Conservation (phyloP, 805 yeast species). For the Saccharomycopsis sp. region DNA sequence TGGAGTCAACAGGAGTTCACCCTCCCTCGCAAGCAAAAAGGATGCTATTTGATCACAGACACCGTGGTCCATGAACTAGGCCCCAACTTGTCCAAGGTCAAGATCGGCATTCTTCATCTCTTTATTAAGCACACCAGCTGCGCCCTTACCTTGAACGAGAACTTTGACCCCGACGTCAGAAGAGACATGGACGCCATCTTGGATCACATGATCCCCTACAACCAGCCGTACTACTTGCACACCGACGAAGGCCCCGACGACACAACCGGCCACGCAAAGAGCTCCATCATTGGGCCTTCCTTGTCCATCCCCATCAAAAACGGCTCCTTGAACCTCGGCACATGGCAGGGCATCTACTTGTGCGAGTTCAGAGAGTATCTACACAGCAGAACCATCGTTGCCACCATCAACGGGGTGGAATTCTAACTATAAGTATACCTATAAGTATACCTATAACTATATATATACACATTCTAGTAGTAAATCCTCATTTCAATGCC, state of each 20-base stretch:
- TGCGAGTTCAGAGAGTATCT: conserved; percentile 60
- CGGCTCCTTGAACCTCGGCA: conserved; percentile 62
- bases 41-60: conserved; percentile 63
- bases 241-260: conserved; percentile 78
- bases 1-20: conserved; percentile 18
- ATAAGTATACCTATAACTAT: background rate
- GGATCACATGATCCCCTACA: conserved; percentile 62
- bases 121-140: conserved; percentile 78
- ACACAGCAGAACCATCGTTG: conserved; percentile 60
- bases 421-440: background rate
- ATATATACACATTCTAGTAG: background rate
- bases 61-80: conserved; percentile 42
- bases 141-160: conserved; percentile 67
- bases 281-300: conserved; percentile 53
- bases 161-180: conserved; percentile 73
- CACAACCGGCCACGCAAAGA: conserved; percentile 75
- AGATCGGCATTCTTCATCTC: conserved; percentile 54
- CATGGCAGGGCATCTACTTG: conserved; percentile 81
- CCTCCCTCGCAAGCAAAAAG: conserved; percentile 26
- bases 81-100: conserved; percentile 51
- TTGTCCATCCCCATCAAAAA: conserved; percentile 60
- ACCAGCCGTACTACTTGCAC: conserved; percentile 31
- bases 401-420: conserved; percentile 57
- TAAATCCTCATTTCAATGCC: conserved; percentile 14
- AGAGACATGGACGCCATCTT: conserved; percentile 56